phyloP scores from a whole-genome alignment of 352 stramenopile species.

The Globisporangium irregulare region DNA sequence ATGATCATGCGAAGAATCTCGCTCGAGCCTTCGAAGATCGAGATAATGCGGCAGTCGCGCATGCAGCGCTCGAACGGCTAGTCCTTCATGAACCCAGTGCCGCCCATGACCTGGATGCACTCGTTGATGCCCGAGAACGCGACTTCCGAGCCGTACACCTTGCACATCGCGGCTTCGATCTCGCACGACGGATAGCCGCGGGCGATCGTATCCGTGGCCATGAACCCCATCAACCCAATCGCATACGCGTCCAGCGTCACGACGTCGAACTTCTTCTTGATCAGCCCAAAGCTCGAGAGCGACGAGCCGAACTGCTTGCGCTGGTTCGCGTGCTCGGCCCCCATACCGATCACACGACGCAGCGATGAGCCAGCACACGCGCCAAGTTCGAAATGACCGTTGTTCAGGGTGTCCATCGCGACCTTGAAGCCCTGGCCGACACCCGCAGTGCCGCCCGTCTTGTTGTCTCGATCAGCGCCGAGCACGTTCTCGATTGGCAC shows the following conservation, averaged over 20 bases:
- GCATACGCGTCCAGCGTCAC: constrained; percentile 82
- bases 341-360: constrained; percentile 59
- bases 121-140: constrained; percentile 86
- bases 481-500: constrained; percentile 92
- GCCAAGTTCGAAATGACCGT: constrained; percentile 89
- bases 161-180: constrained; percentile 88
- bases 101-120: constrained; percentile 87
- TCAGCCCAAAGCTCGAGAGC: constrained; percentile 74
- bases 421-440: constrained; percentile 91
- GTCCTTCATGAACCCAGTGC: constrained; percentile 91
- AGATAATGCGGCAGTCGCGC: constrained; percentile 89
- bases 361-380: constrained; percentile 71
- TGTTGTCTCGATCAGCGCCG: constrained; percentile 71
- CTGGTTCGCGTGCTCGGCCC: constrained; percentile 70
- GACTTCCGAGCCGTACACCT: constrained; percentile 85
- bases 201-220: constrained; percentile 89
- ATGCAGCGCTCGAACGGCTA: constrained; percentile 91
- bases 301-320: constrained; percentile 81
- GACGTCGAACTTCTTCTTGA: constrained; percentile 88
- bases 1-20: constrained; percentile 93
- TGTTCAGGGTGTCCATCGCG: constrained; percentile 92
- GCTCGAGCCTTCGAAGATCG: constrained; percentile 92
- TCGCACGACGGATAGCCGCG: constrained; percentile 80
- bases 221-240: constrained; percentile 88
- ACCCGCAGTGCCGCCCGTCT: constrained; percentile 61